A percentile compares a stretch with the other conserved stretches of the same genome.
Conservation (phyloP, 495 filamentous ascomycete genomes). For the Oleoguttula mirabilis region DNA sequence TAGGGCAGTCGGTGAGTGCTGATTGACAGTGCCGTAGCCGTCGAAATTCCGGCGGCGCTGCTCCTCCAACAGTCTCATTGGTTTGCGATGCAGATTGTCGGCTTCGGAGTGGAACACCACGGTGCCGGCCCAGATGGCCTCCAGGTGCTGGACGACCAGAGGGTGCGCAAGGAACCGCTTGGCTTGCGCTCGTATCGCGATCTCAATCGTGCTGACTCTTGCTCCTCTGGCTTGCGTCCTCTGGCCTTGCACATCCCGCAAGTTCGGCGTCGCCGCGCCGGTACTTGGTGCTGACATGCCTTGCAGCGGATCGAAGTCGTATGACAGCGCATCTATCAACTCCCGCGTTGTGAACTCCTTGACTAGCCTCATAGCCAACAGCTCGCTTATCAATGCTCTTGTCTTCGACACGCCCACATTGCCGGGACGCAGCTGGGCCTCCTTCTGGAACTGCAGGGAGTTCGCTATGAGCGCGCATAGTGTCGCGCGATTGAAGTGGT, state of each 20-base stretch:
- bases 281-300: constrained; percentile 44
- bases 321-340: constrained; percentile 80
- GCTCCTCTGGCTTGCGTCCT: constrained; percentile 40
- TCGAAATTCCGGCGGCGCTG: constrained; percentile 10
- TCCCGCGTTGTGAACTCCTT: constrained; percentile 81
- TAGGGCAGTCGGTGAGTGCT: constrained; percentile 11
- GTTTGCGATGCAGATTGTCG: constrained; percentile 61
- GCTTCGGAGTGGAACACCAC: constrained; percentile 83
- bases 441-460: constrained; percentile 83
- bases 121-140: constrained; percentile 90
- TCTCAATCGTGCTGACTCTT: constrained; percentile 76
- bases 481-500: constrained; percentile 73
- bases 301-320: constrained; percentile 88
- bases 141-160: constrained; percentile 78
- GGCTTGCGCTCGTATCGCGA: constrained; percentile 78
- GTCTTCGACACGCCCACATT: constrained; percentile 73
- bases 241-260: constrained; percentile 20
- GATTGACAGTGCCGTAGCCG: constrained; percentile 28
- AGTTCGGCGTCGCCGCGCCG: constrained; percentile 21
- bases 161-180: constrained; percentile 86
- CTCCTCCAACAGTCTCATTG: constrained; percentile 14
- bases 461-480: constrained; percentile 87
- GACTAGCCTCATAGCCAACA: constrained; percentile 80
- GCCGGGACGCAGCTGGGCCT: constrained; percentile 64
- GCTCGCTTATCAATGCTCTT: constrained; percentile 73